Percentiles rank a stretch among this genome's conserved stretches.
Conservation (phyloP, 2,329 filamentous ascomycete species). For the Aspergillus unguis region DNA sequence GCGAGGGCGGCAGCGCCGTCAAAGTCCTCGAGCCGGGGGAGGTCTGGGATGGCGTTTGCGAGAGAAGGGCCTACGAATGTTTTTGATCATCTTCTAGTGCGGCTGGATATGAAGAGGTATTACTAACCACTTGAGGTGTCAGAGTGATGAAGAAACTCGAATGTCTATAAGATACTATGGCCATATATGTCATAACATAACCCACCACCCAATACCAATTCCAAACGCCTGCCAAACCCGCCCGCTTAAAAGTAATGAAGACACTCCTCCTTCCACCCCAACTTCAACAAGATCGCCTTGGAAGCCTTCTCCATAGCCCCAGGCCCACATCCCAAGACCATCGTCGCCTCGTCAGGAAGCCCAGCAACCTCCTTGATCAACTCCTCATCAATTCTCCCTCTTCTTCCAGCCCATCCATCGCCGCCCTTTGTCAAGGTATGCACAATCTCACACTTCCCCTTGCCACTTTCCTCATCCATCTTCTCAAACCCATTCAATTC, state of each 20-base stretch:
- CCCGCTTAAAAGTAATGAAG: slow-evolving; percentile 66
- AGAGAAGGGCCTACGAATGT: slow-evolving; percentile 52
- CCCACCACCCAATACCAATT: background rate
- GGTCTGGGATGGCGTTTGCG: slow-evolving; percentile 24
- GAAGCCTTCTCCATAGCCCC: slow-evolving; percentile 68
- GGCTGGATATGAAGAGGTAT: slow-evolving; percentile 68
- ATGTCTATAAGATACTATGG: background rate
- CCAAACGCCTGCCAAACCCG: background rate
- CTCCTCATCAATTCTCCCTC: slow-evolving; percentile 63
- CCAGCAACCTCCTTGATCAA: slow-evolving; percentile 58
- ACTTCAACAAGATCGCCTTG: slow-evolving; percentile 52
- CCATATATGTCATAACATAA: slow-evolving; percentile 1
- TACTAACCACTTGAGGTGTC: slow-evolving; percentile 43
- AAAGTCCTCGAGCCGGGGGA: slow-evolving; percentile 21
- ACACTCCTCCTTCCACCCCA: slow-evolving; percentile 71
- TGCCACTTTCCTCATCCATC: slow-evolving; percentile 47
- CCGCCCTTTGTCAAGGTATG: slow-evolving; percentile 66
- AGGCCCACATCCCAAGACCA: slow-evolving; percentile 80
- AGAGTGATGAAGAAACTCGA: background rate
- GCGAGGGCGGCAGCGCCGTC: slow-evolving; percentile 51
- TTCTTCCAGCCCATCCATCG: slow-evolving; percentile 64
- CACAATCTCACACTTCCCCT: slow-evolving; percentile 57
- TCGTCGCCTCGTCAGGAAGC: slow-evolving; percentile 45
- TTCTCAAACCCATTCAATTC: slow-evolving; percentile 66
- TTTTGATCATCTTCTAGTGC: slow-evolving; percentile 65